A percentile compares a stretch with the other conserved stretches of the same genome.
These are phyloP conservation scores for Sphagnum magellanicum DNA, from an alignment of 228 moss, liverwort and hornwort genomes.

Conservation along the genomic window DNA sequence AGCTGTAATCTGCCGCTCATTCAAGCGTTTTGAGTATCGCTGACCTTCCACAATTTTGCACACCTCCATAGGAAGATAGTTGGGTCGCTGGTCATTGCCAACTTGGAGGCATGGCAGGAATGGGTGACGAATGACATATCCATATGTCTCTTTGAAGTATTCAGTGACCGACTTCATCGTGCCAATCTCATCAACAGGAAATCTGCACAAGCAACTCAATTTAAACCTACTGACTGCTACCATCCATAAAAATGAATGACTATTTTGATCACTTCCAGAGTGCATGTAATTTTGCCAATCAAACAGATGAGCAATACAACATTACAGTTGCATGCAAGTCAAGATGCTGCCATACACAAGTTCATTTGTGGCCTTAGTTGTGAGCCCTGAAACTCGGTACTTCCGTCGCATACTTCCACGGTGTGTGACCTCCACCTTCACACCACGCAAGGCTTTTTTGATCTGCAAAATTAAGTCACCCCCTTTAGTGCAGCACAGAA, in stretches of 20 bases:
- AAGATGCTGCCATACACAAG: conserved; percentile 46
- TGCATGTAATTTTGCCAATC: neutral
- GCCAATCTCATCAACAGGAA: conserved; percentile 87
- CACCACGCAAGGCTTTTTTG: conserved; percentile 86
- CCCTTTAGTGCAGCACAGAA: too few species aligned
- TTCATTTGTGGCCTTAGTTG: conserved; percentile 80
- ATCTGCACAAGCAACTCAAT: conserved; percentile 30
- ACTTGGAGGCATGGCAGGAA: conserved; percentile 86
- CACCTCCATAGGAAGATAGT: conserved; percentile 92
- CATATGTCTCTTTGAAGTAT: conserved; percentile 87
- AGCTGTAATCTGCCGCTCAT: conserved; percentile 92
- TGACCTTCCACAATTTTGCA: conserved; percentile 98
- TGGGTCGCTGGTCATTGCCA: conserved; percentile 77
- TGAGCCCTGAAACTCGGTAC: conserved; percentile 91
- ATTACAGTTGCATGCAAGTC: neutral
- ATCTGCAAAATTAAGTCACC: conserved; percentile 27
- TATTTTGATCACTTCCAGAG: too few species aligned
- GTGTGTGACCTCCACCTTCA: conserved; percentile 95
- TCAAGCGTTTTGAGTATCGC: conserved; percentile 73
- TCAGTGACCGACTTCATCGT: conserved; percentile 94
- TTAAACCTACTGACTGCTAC: neutral
- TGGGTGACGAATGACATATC: conserved; percentile 69
- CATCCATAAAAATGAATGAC: too few species aligned
- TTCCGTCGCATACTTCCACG: conserved; percentile 96
- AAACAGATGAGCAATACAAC: neutral